A percentile compares a stretch with the other conserved stretches of the same genome.
These are phyloP conservation scores for Panaeolus papilionaceus DNA, from an alignment of 768 basidiomycete species.

Conservation along the genomic window DNA sequence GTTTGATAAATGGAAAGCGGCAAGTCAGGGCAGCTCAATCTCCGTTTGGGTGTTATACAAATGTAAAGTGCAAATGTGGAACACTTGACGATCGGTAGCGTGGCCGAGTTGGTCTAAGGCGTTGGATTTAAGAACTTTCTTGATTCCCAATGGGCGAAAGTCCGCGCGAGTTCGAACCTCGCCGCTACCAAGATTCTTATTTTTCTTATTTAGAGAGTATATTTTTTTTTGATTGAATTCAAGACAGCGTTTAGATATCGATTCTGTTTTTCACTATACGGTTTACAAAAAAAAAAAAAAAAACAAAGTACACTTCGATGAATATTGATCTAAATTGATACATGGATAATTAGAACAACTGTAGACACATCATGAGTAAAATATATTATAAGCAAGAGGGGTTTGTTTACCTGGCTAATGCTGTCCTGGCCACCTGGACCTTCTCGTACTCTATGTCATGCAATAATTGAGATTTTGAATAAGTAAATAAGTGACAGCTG, in stretches of 20 bases:
- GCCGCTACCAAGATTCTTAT: conserved; percentile 66
- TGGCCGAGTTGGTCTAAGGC: conserved; percentile 93
- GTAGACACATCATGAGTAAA: background rate
- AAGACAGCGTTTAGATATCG: conserved; percentile 7
- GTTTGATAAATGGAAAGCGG: conserved; percentile 11
- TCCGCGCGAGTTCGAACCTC: conserved; percentile 94
- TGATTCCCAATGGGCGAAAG: conserved; percentile 85
- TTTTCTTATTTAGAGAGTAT: conserved; percentile 19
- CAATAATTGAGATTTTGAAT: conserved; percentile 19
- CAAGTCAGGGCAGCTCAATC: conserved; percentile 14
- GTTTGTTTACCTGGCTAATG: conserved; percentile 48
- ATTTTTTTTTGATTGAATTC: background rate
- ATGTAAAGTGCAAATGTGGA: background rate
- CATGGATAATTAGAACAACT: conserved; percentile 28
- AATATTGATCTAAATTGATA: background rate
- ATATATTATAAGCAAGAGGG: background rate
- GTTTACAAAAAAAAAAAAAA: conserved; percentile 2
- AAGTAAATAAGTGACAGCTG: background rate
- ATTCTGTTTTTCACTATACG: background rate
- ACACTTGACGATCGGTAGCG: conserved; percentile 49
- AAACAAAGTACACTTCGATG: too few species aligned
- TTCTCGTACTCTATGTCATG: conserved; percentile 59
- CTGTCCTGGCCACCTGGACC: conserved; percentile 72
- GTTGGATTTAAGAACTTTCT: conserved; percentile 80
- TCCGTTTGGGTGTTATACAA: background rate